Evolutionary conservation across 768 basidiomycete species (phyloP), one percentile per base, ranked within the genome.

Genomic region (Calvatia gigantea): DNA sequence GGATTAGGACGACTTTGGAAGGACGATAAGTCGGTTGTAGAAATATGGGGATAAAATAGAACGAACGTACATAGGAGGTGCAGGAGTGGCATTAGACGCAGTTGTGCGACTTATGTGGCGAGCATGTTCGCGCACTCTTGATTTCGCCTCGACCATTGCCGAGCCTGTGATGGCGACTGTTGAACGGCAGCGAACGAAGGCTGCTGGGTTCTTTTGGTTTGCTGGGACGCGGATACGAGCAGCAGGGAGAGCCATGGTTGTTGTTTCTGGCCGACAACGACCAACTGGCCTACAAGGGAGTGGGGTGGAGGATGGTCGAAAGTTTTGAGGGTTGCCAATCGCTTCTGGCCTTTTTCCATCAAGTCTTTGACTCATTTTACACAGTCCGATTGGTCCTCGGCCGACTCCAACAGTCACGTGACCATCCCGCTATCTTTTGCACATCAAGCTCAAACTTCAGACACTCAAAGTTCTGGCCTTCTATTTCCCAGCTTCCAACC

Each of bases 131-230:
- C 82, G 75, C 49, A 93, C 87, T 71, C 90, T 83, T 47, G 83
- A 82, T 74, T 89, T 91, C 39, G 91, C 91, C 41, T 94, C 91
- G 54, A 87, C 66, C 67, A 89, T 86, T 12, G 84, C 82, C 43
- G 68, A 52, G 56, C 43, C 54, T 12, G 48, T 46, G 33, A 51
- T 25, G 2, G 64, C 54, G 19, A 63, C 49, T 1, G 67, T 69
- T 15, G 68, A 68, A 54, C 64, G 67, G 61, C 62, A 66, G 60
- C 68, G 64, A 5, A 58, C 62, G 54, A 62, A 41, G 32, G 43
- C 32, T 27, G 60, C 58, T 4, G 56, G 43, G 56, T 58, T 43
- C 57, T 63, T 67, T 51, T 61, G 59, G 57, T 60, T 52, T 37
- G 60, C 43, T 51, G 57, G 62, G 42, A 61, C 59, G 48, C 62